These are phyloP conservation scores for Coemansia furcata DNA, from an alignment of 192 early-diverging fungal genomes.

Conservation along the genomic window DNA sequence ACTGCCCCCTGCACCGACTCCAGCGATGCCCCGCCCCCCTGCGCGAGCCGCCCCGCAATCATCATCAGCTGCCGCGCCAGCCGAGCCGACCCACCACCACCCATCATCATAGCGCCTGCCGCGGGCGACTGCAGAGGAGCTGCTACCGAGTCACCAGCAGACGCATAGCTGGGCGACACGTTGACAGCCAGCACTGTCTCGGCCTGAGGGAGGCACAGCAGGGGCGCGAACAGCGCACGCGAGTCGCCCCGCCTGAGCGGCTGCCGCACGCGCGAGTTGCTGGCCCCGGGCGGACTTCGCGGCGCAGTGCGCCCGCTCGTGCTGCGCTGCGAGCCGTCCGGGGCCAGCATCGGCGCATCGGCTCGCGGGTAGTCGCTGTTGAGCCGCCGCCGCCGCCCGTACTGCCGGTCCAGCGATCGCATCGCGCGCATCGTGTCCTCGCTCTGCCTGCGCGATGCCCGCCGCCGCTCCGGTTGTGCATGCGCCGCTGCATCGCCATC, in stretches of 20 bases:
- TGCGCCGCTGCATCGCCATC: no score
- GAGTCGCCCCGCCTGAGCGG: slow-evolving; percentile 31
- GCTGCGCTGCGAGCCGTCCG: neutral
- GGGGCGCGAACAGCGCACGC: slow-evolving; percentile 39
- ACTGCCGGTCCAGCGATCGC: slow-evolving; percentile 50
- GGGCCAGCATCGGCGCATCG: neutral
- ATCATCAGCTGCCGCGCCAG: slow-evolving; percentile 30
- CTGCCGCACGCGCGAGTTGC: neutral
- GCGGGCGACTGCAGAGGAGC: slow-evolving; percentile 11
- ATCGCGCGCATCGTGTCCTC: slow-evolving; percentile 48
- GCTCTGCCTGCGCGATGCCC: slow-evolving; percentile 30
- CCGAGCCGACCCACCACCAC: slow-evolving; percentile 9
- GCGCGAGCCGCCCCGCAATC: slow-evolving; percentile 18
- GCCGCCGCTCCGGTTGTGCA: slow-evolving; percentile 8
- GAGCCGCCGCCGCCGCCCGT: slow-evolving; percentile 45
- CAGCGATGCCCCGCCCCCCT: neutral
- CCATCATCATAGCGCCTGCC: neutral
- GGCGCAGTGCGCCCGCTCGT: neutral
- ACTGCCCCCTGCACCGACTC: slow-evolving; percentile 16
- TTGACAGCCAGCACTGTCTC: slow-evolving; percentile 14
- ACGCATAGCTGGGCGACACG: neutral
- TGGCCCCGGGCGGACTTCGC: neutral
- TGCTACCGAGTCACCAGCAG: neutral
- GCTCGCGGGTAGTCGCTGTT: slow-evolving; percentile 31
- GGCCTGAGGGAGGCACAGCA: slow-evolving; percentile 13